Conservation (phyloP, 1,284 basidiomycete genomes). For the Sporisorium exsertum region DNA sequence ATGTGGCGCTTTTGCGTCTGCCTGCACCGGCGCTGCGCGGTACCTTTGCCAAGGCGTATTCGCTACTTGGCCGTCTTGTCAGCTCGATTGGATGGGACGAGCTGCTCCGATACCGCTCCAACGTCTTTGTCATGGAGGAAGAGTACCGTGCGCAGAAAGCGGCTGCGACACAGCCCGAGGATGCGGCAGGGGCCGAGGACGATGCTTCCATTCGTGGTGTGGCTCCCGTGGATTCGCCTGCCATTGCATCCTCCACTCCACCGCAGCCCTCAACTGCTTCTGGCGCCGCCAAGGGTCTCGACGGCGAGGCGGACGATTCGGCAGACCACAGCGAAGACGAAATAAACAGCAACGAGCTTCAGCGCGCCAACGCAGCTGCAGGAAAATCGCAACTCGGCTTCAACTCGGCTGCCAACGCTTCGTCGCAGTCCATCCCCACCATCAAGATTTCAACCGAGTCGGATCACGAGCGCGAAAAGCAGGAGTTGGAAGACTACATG, state of each 20-base stretch:
- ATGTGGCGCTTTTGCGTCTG: constrained; percentile 89
- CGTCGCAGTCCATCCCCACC: constrained; percentile 77
- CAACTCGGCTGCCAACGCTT: constrained; percentile 51
- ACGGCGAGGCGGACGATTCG: constrained; percentile 16
- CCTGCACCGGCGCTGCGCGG: constrained; percentile 93
- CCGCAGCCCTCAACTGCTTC: constrained; percentile 20
- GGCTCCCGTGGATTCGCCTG: constrained; percentile 33
- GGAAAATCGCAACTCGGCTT: constrained; percentile 48
- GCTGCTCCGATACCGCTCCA: constrained; percentile 89
- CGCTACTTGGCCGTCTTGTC: constrained; percentile 87
- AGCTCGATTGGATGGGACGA: constrained; percentile 98
- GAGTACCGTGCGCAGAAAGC: constrained; percentile 82
- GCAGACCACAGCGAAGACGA: constrained; percentile 36
- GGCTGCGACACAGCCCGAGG: constrained; percentile 26
- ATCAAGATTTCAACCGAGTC: constrained; percentile 90
- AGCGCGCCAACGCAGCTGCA: background rate
- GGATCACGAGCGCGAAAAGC: constrained; percentile 74
- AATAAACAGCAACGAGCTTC: constrained; percentile 34
- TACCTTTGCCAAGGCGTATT: constrained; percentile 94
- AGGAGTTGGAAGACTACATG: constrained; percentile 65
- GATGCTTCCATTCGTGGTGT: constrained; percentile 34
- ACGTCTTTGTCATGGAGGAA: constrained; percentile 99
- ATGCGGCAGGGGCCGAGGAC: constrained; percentile 16
- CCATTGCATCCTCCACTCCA: constrained; percentile 35
- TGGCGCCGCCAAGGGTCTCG: constrained; percentile 10